These are phyloP conservation scores for Aschersonia sp. DNA, from an alignment of 2,329 filamentous ascomycete species.

Conservation along the genomic window DNA sequence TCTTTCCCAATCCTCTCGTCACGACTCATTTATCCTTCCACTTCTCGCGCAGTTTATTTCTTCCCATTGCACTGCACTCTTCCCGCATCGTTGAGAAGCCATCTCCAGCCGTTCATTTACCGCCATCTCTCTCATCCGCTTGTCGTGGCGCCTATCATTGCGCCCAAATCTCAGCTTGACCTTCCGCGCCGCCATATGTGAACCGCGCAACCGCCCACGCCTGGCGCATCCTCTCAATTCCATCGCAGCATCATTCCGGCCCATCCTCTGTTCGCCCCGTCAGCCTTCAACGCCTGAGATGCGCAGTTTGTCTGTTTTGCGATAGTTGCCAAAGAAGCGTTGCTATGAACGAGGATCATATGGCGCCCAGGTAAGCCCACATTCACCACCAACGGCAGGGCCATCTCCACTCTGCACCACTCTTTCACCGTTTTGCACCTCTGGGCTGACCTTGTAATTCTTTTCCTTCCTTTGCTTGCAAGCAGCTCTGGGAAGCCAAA, in stretches of 20 bases:
- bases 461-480: constrained; percentile 1
- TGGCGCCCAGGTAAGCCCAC: constrained; percentile 7
- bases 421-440: constrained; percentile 5
- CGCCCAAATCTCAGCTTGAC: neutral
- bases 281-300: constrained; percentile 5
- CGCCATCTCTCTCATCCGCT: neutral
- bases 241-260: neutral
- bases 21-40: neutral
- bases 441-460: constrained; percentile 19
- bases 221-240: too few species aligned
- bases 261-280: neutral
- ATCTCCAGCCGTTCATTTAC: neutral
- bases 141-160: neutral
- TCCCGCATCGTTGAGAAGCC: neutral
- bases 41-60: neutral
- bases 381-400: constrained; percentile 3
- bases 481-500: constrained; percentile 50
- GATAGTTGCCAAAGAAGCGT: constrained; percentile 3
- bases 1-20: neutral
- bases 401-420: constrained; percentile 6
- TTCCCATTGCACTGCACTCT: too few species aligned
- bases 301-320: constrained; percentile 1
- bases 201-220: neutral
- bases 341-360: constrained; percentile 52
- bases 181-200: neutral